A percentile compares a stretch with the other conserved stretches of the same genome.
These are phyloP conservation scores for Naganishia albida DNA, from an alignment of 1,284 basidiomycete species.

Conservation along the genomic window DNA sequence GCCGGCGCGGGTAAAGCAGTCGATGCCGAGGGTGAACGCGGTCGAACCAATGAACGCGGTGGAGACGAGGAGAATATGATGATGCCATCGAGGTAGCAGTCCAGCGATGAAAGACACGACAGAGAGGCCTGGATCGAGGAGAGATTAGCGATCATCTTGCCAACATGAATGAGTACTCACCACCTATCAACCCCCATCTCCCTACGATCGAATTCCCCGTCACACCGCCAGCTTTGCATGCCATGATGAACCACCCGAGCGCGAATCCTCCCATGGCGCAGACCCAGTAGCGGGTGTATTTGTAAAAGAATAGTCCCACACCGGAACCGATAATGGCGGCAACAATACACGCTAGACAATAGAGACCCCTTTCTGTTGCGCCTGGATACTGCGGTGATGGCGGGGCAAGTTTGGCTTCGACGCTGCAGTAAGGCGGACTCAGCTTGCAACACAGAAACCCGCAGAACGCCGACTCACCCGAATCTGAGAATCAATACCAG, in stretches of 20 bases:
- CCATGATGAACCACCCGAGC: slow-evolving; percentile 82
- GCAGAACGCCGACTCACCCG: slow-evolving; percentile 55
- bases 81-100: slow-evolving; percentile 71
- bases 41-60: slow-evolving; percentile 79
- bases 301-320: slow-evolving; percentile 83
- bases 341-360: slow-evolving; percentile 77
- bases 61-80: slow-evolving; percentile 74
- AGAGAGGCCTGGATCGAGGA: slow-evolving; percentile 38
- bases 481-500: slow-evolving; percentile 86
- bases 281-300: slow-evolving; percentile 78
- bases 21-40: slow-evolving; percentile 87
- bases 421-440: neutral
- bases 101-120: slow-evolving; percentile 64
- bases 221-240: slow-evolving; percentile 76
- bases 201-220: slow-evolving; percentile 68
- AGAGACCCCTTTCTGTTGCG: slow-evolving; percentile 78
- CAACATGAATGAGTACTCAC: slow-evolving; percentile 54
- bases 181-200: slow-evolving; percentile 85
- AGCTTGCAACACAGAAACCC: slow-evolving; percentile 12
- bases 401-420: slow-evolving; percentile 44
- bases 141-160: neutral
- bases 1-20: slow-evolving; percentile 86
- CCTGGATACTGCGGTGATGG: slow-evolving; percentile 74
- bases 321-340: slow-evolving; percentile 80
- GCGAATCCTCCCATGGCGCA: slow-evolving; percentile 87